Base-by-base conservation (phyloP, 192 early-diverging fungal genomes). In the Backusella circina region DNA sequence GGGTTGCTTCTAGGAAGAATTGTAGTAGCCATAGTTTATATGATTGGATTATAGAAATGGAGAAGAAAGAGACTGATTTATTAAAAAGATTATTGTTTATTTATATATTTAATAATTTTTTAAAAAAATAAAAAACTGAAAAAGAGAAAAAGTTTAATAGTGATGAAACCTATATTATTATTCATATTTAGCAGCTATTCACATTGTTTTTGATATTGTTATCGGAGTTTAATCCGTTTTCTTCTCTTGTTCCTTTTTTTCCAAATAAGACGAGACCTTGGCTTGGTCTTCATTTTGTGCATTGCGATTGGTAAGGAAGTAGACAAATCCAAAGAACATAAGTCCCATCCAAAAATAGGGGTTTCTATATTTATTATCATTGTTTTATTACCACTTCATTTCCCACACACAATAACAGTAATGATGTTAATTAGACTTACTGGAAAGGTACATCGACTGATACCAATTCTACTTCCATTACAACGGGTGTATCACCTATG, bases 281-380 rank as follows among this genome's bases (percentile, higher is more conserved):
- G 65, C 15, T 16, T 41, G 33, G 1, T 78, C 51, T 15, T 68
- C 47, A 3, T 23, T 41, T 30, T 41, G 51, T 47, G 71, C 33
- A n/a, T 57, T 65, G 0, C 44, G 28, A 8, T 78, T 71, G 68
- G 39, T 68, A 44, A 69, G 31, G 5, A 69, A 2, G 50, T 69
- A 78, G 18, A 38, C 47, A 31, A 35, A 5, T 15, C 23, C 65
- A 73, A 78, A n/a, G 5, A 18, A 65, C 12, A 57, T 15, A 2
- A 69, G 9, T 0, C 77, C 77, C 37, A 65, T 38, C 50, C 50
- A 78, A 41, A 78, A 78, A 72, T 65, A 73, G 38, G 71, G 71
- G 51, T 78, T 78, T 18, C 77, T 78, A 67, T 41, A 69, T 44
- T 47, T 67, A 51, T 44, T 47, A 47, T 5, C 26, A 16, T n/a